Evolutionary conservation across 139 green algal genomes (phyloP), one percentile per base, ranked within the genome.

Genomic region (Coelastrella sp.): DNA sequence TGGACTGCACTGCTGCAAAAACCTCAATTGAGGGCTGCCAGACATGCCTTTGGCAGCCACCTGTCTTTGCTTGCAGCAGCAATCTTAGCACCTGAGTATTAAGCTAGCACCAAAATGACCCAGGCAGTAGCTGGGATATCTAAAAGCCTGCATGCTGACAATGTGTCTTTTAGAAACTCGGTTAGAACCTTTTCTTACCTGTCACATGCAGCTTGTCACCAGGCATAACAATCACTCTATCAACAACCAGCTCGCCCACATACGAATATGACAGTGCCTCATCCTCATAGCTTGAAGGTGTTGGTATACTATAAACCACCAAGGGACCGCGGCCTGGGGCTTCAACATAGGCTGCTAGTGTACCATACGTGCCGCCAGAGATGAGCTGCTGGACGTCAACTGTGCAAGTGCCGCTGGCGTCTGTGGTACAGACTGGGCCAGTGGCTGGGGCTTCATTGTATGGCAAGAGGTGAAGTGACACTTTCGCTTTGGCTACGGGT

Each of bases 131-230:
- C 32, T 47, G 32, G 32, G 32, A 47, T 47, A 47, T 47, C 32
- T 47, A 47, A 47, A 47, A 47, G 32, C 32, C 32, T 47, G 32
- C 32, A 47, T 47, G 32, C 32, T 47, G 32, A 1, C 32, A 47
- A 47, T 47, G 32, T 47, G 32, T 0, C 32, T 47, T n/a, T 47
- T 47, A 47, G 32, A 47, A 47, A 47, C 32, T 47, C 32, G 1
- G 32, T 47, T 47, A 47, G 32, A 47, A 47, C 32, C 32, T 47
- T 47, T 47, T 47, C 17, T 57, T 75, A 90, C 89, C 92, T 64
- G 86, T 92, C 6, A 94, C 79, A 79, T 94, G 85, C 77, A 94
- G 75, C 11, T 88, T 91, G 54, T 95, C 92, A 2, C 89, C 91
- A 17, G 92, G 91, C n/a, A 85, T 77, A 8, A 93, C 82, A 60